Evolutionary conservation across 768 basidiomycete genomes (phyloP).

Genomic region (Phanerodontia chrysosporium): DNA sequence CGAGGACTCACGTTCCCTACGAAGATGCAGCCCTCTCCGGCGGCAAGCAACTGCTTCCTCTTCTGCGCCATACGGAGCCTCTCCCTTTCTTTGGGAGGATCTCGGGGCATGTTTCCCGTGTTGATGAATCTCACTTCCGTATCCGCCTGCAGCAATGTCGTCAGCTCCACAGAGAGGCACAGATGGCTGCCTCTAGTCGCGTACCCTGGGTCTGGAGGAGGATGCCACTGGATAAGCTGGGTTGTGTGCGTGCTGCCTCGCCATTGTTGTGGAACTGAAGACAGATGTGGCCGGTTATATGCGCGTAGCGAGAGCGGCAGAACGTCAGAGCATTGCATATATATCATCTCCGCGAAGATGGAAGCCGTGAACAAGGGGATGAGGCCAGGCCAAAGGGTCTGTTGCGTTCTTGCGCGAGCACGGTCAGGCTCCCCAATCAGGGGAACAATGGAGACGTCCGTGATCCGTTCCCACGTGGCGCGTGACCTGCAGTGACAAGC

Average conservation of each 20-base stretch:
- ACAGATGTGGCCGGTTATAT: background rate
- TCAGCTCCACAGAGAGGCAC: background rate
- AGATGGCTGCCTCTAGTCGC: background rate
- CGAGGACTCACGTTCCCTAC: conserved; percentile 57
- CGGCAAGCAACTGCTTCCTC: background rate
- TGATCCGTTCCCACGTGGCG: background rate
- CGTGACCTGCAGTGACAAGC: background rate
- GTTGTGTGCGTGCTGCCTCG: background rate
- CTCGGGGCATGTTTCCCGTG: background rate
- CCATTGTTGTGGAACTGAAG: background rate
- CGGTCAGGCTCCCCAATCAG: background rate
- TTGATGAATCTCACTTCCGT: background rate
- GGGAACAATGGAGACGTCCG: background rate
- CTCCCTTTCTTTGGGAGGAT: conserved; percentile 4
- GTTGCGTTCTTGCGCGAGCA: background rate
- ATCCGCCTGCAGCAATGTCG: background rate
- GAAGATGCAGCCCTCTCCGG: conserved; percentile 33
- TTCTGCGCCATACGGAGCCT: conserved; percentile 15
- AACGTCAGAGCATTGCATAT: background rate
- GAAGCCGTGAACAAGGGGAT: background rate
- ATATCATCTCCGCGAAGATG: background rate
- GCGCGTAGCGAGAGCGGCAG: background rate
- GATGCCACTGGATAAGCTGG: background rate
- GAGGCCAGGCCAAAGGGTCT: background rate
- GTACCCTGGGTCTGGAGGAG: background rate